Evolutionary conservation across 371 early-diverging fungal genomes (phyloP).

Genomic region (Mucor saturninus): DNA sequence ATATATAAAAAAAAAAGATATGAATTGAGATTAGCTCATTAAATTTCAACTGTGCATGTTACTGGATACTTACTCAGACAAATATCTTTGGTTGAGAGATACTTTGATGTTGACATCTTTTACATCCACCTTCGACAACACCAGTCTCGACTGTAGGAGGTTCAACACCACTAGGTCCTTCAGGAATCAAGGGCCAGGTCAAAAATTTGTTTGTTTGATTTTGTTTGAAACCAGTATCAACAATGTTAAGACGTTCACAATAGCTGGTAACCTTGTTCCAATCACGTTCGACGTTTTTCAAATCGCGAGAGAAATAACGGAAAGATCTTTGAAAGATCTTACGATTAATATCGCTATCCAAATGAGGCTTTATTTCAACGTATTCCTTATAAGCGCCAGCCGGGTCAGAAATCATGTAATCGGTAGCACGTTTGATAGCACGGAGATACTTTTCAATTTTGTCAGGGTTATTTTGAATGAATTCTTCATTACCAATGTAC

Average conservation of each 20-base stretch:
- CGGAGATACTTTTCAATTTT: conserved; percentile 61
- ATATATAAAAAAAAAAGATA: not conserved
- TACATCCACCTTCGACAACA: conserved; percentile 33
- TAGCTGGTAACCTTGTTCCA: conserved; percentile 75
- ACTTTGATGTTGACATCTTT: conserved; percentile 19
- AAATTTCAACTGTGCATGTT: not conserved
- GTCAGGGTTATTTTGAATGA: conserved; percentile 61
- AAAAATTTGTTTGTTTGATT: conserved; percentile 69
- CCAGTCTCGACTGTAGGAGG: conserved; percentile 53
- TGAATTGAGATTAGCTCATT: not conserved
- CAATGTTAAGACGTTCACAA: conserved; percentile 64
- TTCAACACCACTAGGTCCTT: conserved; percentile 42
- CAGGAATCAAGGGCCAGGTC: conserved; percentile 48
- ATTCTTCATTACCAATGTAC: conserved; percentile 69
- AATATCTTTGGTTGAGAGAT: conserved; percentile 26
- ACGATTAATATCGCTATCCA: conserved; percentile 58
- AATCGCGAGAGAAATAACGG: conserved; percentile 64
- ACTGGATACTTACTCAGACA: conserved; percentile 5
- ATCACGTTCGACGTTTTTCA: conserved; percentile 69
- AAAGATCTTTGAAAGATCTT: conserved; percentile 70
- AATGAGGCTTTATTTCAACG: conserved; percentile 65
- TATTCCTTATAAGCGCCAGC: conserved; percentile 57
- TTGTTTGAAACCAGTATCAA: conserved; percentile 58
- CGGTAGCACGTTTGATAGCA: conserved; percentile 60
- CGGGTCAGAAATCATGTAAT: conserved; percentile 61